phyloP scores from a whole-genome alignment of 2,329 filamentous ascomycete genomes.

The Chrysoporthe cubensis region DNA sequence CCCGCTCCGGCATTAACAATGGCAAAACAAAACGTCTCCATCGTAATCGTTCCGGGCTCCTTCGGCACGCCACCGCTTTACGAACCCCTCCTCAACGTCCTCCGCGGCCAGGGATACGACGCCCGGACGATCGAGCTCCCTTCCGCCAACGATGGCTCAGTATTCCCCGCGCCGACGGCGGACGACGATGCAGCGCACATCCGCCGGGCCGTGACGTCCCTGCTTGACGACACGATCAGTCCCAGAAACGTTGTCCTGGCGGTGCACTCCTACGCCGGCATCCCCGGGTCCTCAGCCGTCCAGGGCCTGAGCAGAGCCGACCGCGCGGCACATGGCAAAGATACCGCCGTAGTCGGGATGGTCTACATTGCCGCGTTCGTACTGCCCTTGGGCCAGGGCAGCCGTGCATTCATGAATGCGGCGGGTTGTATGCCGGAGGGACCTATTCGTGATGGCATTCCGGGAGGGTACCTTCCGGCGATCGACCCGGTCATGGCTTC shows the following conservation, averaged over 20 bases:
- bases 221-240: constrained; percentile 32
- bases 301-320: constrained; percentile 34
- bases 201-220: constrained; percentile 17
- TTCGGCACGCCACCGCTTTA: constrained; percentile 19
- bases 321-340: constrained; percentile 33
- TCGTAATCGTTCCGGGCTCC: constrained; percentile 28
- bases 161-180: constrained; percentile 21
- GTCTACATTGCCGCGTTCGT: constrained; percentile 35
- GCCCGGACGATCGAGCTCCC: constrained; percentile 19
- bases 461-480: constrained; percentile 26
- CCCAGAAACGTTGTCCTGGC: constrained; percentile 35
- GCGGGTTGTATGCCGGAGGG: constrained; percentile 6
- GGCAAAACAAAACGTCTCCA: constrained; percentile 1
- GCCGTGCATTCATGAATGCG: constrained; percentile 19
- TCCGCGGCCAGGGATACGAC: constrained; percentile 18
- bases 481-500: constrained; percentile 3
- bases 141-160: constrained; percentile 30
- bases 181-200: constrained; percentile 31
- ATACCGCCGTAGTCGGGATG: constrained; percentile 37
- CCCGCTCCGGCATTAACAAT: background rate
- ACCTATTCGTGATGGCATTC: constrained; percentile 15
- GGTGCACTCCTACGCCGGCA: constrained; percentile 41
- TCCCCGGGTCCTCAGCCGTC: constrained; percentile 37
- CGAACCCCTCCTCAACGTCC: constrained; percentile 10
- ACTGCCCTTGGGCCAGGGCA: constrained; percentile 19